Base-by-base conservation (phyloP, 306 rosid species). In the Lathyrus tuberosus region DNA sequence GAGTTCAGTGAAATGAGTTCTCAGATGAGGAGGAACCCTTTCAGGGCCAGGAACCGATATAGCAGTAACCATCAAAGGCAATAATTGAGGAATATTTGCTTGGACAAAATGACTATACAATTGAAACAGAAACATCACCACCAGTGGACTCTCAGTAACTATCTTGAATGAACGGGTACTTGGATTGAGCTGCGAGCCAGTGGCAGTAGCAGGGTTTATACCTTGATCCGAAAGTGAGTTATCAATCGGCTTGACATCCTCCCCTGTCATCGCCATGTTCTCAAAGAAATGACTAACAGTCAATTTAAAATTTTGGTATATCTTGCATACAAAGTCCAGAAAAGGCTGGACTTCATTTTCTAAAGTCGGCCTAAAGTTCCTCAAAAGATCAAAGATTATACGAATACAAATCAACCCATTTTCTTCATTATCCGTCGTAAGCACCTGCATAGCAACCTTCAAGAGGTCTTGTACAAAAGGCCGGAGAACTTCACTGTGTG, bases 11-110 rank as follows among this genome's bases (percentile, higher is more conserved):
- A 87, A 91, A 75, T 91, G 91, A 58, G 80, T 81, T 84, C 86
- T 95, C 85, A 91, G 79, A 82, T 83, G 82, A 16, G 84, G 65
- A 82, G 92, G 96, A 77, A 95, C 92, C 83, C 84, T 89, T 78
- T 91, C 97, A 35, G 99, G 99, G 37, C 99, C 99, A 42, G 92
- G 92, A 73, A 95, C 94, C 30, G 99, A 95, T 80, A 95, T 95
- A 67, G 99, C 99, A 69, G 92, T 78, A 74, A 95, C 99, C 99
- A 95, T 95, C 80, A 89, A 79, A 44, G 99, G 99, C 83, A 95
- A 74, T 77, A 95, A 83, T 58, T 86, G 91, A 79, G 96, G 96
- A 82, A 95, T 95, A 79, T 95, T 95, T 7, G 89, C 86, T 69
- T 95, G 99, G 77, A 95, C 99, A 56, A 95, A 95, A 69, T 94